Base-by-base conservation (phyloP, 352 stramenopile species). In the Globisporangium splendens region DNA sequence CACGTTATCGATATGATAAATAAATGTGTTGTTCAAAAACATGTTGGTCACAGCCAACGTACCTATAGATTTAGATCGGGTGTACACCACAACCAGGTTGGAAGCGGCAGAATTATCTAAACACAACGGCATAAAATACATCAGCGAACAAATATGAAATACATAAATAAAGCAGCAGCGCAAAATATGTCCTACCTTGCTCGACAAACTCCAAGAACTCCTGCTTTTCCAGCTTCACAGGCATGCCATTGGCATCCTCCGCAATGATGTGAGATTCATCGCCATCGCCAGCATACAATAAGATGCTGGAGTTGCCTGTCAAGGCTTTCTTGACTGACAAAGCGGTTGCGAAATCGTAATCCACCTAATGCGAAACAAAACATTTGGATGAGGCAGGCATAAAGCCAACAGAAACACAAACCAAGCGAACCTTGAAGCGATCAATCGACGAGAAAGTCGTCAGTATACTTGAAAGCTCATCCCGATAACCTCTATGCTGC, bases 401-500 rank as follows among this genome's bases (percentile, higher is more conserved):
- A 13, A 22, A 15, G 22, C 47, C 22, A 20, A 44, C 47, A n/a
- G 8, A 50, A 44, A 18, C 17, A 44, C 39, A 11, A 49, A 39
- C 17, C 33, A 18, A 47, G 21, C 58, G 24, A 56, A 89, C 79
- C 39, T 78, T 59, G 55, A 89, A 72, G 0, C 56, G 58, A 17
- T 70, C 63, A 50, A 87, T 64, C 20, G 65, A 65, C 18, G 69
- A 63, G 38, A 89, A 78, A 21, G 41, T 39, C 8, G 68, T 66
- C 18, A 89, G 63, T 49, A 79, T 66, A 48, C 71, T 67, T 1
- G 75, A 72, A n/a, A 89, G 63, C 39, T 86, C 75, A 55, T 87
- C 79, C 33, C 62, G 63, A 24, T 75, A 83, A 33, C 78, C 69
- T 22, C 70, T 53, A 0, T 55, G 33, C 22, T 46, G 60, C 54